Evolutionary conservation across 208 protist genomes (phyloP).

Genomic region (Novymonas esmeraldas): DNA sequence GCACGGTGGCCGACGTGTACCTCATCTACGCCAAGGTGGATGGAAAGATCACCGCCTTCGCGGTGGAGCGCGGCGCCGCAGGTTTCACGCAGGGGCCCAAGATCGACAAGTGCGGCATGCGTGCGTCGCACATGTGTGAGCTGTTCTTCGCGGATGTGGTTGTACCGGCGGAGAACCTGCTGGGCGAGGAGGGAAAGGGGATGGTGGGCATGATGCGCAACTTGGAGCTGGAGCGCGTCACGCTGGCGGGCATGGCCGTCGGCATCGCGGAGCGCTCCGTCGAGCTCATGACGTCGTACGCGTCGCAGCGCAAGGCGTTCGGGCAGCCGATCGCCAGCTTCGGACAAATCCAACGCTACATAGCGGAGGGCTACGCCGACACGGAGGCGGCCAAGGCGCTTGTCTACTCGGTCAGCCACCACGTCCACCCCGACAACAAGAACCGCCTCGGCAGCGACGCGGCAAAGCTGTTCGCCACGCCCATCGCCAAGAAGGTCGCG

Average conservation of each 20-base stretch:
- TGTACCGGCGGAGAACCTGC: conserved; percentile 65
- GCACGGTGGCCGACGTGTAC: conserved; percentile 94
- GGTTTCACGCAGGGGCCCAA: conserved; percentile 70
- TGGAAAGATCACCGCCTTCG: conserved; percentile 70
- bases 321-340: conserved; percentile 91
- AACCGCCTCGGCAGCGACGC: conserved; percentile 91
- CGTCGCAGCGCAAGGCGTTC: conserved; percentile 91
- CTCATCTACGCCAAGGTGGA: conserved; percentile 97
- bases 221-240: conserved; percentile 82
- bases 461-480: conserved; percentile 94
- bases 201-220: conserved; percentile 85
- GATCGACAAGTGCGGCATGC: conserved; percentile 89
- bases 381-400: conserved; percentile 88
- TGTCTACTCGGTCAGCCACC: conserved; percentile 88
- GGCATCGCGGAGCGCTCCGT: conserved; percentile 83
- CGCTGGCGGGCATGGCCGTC: conserved; percentile 78
- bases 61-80: conserved; percentile 54
- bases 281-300: conserved; percentile 87
- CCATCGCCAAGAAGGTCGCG: conserved; percentile 93
- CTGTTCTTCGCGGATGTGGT: conserved; percentile 78
- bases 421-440: conserved; percentile 54
- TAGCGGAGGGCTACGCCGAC: conserved; percentile 94
- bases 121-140: conserved; percentile 77
- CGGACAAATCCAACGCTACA: conserved; percentile 95
- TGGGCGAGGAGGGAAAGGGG: conserved; percentile 66